Conservation (phyloP, 257 asterid species). For the Euphrasia confusa region DNA sequence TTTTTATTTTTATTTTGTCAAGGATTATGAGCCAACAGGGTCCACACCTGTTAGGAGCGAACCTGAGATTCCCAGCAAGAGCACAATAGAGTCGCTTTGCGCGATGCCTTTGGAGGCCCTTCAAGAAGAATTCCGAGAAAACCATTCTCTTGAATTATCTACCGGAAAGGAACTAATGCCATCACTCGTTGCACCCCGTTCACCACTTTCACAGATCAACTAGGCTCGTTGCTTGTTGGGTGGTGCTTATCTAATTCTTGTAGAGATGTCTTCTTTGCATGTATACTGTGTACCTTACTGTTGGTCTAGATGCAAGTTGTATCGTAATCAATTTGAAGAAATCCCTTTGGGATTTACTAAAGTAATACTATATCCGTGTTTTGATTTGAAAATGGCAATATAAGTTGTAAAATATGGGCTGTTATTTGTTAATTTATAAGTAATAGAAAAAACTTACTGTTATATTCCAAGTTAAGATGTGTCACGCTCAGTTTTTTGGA, state of each 20-base stretch:
- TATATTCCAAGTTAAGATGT: no score
- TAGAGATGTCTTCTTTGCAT: slow-evolving; percentile 35
- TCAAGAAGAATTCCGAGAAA: slow-evolving; percentile 64
- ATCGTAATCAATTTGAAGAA: no score
- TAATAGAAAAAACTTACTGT: no score
- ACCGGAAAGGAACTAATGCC: slow-evolving; percentile 42
- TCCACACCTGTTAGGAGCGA: slow-evolving; percentile 52
- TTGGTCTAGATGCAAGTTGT: no score
- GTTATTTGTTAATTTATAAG: no score
- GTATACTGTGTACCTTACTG: slow-evolving; percentile 7
- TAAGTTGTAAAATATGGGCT: no score
- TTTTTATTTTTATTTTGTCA: slow-evolving; percentile 16
- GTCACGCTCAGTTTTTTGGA: no score
- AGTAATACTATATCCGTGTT: no score
- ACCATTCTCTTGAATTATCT: slow-evolving; percentile 37
- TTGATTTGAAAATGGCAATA: no score
- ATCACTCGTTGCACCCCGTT: slow-evolving; percentile 46
- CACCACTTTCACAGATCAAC: slow-evolving; percentile 64
- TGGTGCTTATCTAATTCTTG: slow-evolving; percentile 17
- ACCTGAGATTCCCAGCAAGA: slow-evolving; percentile 57
- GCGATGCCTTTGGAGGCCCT: slow-evolving; percentile 71
- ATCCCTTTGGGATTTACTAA: no score
- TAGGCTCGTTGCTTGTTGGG: slow-evolving; percentile 23
- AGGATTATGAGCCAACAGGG: slow-evolving; percentile 75
- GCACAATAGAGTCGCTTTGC: slow-evolving; percentile 58